Evolutionary conservation across 1,139 yeast genomes (phyloP).

Genomic region (Hyphopichia burtonii): DNA sequence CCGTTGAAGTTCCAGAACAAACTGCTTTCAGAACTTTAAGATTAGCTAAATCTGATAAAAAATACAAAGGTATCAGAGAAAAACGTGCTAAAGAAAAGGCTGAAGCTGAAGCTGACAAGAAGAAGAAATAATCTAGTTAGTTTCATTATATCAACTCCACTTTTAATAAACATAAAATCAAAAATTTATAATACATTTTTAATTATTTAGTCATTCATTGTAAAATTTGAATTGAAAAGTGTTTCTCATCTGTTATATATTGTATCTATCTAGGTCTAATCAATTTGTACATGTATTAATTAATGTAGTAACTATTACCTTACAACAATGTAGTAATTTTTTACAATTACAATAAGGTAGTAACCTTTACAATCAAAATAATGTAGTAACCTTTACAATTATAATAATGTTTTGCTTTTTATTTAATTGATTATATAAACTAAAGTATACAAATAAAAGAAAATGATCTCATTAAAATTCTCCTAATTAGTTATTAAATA

Average conservation of each 20-base stretch:
- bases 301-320: too few relatives aligned
- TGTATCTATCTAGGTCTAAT: neutral
- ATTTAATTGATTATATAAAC: neutral
- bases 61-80: conserved; percentile 91
- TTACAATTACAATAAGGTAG: neutral
- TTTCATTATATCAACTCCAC: neutral
- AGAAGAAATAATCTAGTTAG: conserved; percentile 65
- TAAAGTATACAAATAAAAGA: neutral
- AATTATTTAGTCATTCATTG: conserved; percentile 5
- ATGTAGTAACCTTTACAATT: too few relatives aligned
- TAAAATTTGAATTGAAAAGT: neutral
- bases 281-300: neutral
- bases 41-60: conserved; percentile 92
- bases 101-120: conserved; percentile 98
- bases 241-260: neutral
- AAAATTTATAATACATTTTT: neutral
- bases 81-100: conserved; percentile 97
- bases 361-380: too few relatives aligned
- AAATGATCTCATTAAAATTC: neutral
- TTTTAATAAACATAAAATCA: neutral
- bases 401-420: too few relatives aligned
- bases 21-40: conserved; percentile 96
- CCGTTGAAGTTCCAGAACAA: conserved; percentile 81
- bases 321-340: too few relatives aligned
- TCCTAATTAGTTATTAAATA: neutral